Conservation (phyloP, 768 basidiomycete species). For the Tricholoma sp. region DNA sequence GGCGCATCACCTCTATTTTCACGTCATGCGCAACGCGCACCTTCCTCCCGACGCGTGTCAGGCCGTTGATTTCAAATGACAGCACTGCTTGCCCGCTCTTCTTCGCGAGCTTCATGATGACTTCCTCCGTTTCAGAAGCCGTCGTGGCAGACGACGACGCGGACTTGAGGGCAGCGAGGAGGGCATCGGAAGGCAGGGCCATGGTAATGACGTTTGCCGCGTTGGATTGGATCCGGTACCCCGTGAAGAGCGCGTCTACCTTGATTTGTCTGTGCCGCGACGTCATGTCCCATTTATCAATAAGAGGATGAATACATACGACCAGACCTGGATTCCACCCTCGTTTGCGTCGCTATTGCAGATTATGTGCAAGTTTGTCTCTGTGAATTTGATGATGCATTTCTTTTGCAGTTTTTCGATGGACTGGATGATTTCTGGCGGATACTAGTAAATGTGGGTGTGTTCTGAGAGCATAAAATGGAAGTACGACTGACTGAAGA, state of each 20-base stretch:
- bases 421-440: constrained; percentile 69
- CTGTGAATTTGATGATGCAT: constrained; percentile 77
- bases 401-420: constrained; percentile 81
- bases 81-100: constrained; percentile 76
- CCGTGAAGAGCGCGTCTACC: constrained; percentile 60
- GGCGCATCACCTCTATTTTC: constrained; percentile 74
- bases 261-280: constrained; percentile 50
- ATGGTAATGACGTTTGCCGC: constrained; percentile 77
- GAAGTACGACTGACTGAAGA: constrained; percentile 38
- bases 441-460: background rate
- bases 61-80: constrained; percentile 67
- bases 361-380: constrained; percentile 73
- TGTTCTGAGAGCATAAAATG: background rate
- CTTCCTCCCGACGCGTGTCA: constrained; percentile 56
- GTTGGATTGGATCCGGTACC: constrained; percentile 86
- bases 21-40: constrained; percentile 77
- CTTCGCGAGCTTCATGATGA: constrained; percentile 83
- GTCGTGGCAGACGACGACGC: constrained; percentile 42
- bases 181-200: constrained; percentile 65
- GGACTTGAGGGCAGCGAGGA: constrained; percentile 70
- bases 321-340: constrained; percentile 86
- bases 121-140: constrained; percentile 54
- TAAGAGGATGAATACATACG: constrained; percentile 21
- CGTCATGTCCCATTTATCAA: background rate
- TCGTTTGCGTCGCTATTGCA: constrained; percentile 78